Base-by-base conservation (phyloP, 2,329 filamentous ascomycete genomes). In the Apiospora pterosperma region DNA sequence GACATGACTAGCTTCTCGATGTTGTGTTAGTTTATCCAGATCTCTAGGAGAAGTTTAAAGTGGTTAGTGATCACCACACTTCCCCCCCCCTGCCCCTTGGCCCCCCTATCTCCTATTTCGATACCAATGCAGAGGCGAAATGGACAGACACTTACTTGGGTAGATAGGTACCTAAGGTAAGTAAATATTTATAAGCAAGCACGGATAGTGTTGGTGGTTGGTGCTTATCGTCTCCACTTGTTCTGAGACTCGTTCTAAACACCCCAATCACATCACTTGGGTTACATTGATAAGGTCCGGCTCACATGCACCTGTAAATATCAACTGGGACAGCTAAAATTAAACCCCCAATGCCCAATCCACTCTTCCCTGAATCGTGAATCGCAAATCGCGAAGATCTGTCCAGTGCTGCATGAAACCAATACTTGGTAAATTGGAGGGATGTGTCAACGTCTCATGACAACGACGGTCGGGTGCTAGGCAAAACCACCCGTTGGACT, bases 381-480 rank as follows among this genome's bases (percentile, higher is more conserved):
- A n/a, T n/a, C n/a, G n/a, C n/a, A n/a, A n/a, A n/a, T n/a, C n/a
- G n/a, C n/a, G n/a, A n/a, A n/a, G n/a, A n/a, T n/a, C n/a, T n/a
- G n/a, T n/a, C n/a, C n/a, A n/a, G n/a, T n/a, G n/a, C n/a, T n/a
- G n/a, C 48, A 55, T 52, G 48, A 34, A 21, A 55, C 48, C 25
- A 28, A 28, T 55, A 34, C 3, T 11, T 19, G 48, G 48, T 55
- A 55, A 7, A 55, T 55, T 34, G 34, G 21, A 34, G 48, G 48
- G 25, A n/a, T 55, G 25, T 55, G 48, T 55, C 48, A 55, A 55
- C 48, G 48, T 55, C 48, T 34, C 48, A 55, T 55, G 48, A 55
- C 34, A 19, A 23, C 16, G 25, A 8, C n/a, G 28, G 48, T 55
- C 48, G 48, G 48, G 48, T 55, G 48, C 48, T 55, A 55, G 48